Percentiles rank a stretch among this genome's conserved stretches.
These are phyloP conservation scores for sorghum (Sorghum bicolor) DNA, from an alignment of 176 grass and related monocot genomes.

Conservation along the genomic window DNA sequence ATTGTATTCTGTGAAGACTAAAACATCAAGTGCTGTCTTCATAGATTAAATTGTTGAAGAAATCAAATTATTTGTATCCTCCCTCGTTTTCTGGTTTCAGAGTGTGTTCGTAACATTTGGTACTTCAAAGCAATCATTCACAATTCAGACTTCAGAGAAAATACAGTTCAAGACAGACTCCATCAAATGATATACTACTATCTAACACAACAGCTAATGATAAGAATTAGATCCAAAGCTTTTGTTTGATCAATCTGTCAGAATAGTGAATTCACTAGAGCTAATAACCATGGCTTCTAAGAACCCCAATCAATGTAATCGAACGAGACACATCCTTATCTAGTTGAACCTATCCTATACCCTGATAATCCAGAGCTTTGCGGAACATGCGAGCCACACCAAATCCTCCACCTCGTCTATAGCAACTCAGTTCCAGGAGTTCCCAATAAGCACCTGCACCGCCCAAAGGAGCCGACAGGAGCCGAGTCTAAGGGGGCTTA, in stretches of 20 bases:
- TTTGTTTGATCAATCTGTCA: not conserved
- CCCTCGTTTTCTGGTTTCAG: not conserved
- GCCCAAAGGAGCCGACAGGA: not conserved
- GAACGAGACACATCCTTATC: not conserved
- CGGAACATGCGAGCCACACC: not conserved
- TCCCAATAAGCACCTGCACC: not conserved
- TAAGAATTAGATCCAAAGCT: not conserved
- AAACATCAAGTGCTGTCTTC: not conserved
- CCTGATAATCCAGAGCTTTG: not conserved
- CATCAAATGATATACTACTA: not conserved
- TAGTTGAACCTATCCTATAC: not conserved
- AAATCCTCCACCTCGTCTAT: not conserved
- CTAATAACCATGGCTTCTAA: not conserved
- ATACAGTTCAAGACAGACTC: not conserved
- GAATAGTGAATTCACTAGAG: not conserved
- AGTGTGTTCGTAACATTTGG: not conserved
- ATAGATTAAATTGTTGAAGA: not conserved
- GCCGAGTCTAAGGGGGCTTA: not conserved
- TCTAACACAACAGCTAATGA: not conserved
- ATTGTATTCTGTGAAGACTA: not conserved
- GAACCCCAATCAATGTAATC: not conserved
- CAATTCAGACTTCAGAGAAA: not conserved
- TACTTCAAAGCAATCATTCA: not conserved
- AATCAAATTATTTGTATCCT: not conserved
- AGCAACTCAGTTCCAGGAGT: not conserved